Conservation (phyloP, 139 green algal species). For the Mychonastes homosphaera region DNA sequence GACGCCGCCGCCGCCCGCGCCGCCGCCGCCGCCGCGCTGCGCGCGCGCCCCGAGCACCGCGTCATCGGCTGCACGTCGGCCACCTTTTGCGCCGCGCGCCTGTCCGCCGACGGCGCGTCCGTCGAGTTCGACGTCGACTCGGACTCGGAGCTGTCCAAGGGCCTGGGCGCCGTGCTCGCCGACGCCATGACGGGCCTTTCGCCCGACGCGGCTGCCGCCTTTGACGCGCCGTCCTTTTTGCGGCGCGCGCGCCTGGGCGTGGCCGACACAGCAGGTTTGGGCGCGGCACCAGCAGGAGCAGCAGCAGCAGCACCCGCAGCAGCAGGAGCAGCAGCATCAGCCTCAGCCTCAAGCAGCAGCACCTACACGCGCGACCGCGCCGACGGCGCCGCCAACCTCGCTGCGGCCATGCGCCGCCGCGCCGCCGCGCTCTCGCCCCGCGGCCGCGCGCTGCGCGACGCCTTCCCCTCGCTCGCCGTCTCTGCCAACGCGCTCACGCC, state of each 20-base stretch:
- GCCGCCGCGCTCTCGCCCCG: conserved; percentile 33
- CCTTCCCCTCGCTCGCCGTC: conserved; percentile 88
- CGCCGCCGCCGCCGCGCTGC: conserved; percentile 19
- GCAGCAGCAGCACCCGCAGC: too few species aligned
- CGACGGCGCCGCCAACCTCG: conserved; percentile 74
- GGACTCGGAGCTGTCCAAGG: conserved; percentile 65
- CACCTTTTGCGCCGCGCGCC: conserved; percentile 13
- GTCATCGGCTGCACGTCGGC: conserved; percentile 86
- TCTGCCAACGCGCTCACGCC: conserved; percentile 32
- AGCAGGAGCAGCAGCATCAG: too few species aligned
- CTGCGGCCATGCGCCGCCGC: conserved; percentile 61
- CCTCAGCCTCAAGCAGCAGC: too few species aligned
- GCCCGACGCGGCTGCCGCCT: conserved; percentile 45
- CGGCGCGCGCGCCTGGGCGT: conserved; percentile 36
- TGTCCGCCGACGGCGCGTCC: conserved; percentile 27
- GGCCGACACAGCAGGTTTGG: too few species aligned
- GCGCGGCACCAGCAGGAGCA: too few species aligned
- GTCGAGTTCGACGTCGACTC: conserved; percentile 53
- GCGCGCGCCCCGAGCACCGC: conserved; percentile 46
- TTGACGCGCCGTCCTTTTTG: conserved; percentile 21
- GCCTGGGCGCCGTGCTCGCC: conserved; percentile 59
- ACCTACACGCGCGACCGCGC: conserved; percentile 44
- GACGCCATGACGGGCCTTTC: conserved; percentile 48
- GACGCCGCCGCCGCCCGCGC: background rate
- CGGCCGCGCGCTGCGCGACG: too few species aligned